Evolutionary conservation across 2,329 filamentous ascomycete genomes (phyloP), one percentile per base, ranked within the genome.

Genomic region (Dactylellina sp.): DNA sequence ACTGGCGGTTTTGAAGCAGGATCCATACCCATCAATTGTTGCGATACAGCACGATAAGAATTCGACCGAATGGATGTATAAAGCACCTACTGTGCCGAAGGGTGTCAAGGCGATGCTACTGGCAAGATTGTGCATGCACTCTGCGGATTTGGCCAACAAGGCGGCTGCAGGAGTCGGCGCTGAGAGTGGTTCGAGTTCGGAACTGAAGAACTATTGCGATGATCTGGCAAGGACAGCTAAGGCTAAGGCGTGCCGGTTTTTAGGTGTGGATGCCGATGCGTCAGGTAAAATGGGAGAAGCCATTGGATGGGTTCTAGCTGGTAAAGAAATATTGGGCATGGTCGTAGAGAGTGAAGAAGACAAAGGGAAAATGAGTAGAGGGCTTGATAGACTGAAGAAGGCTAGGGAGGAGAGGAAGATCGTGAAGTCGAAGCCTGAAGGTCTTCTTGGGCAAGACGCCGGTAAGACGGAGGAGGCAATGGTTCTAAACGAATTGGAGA

Each of bases 1-100:
- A 0, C 86, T 97, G 0, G 92, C 92, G 0, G 92, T 98, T 0
- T 81, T 96, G 55, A 98, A 98, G 78, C 94, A 98, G 79, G 95
- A 99, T 79, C 93, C 94, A 0, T 98, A 97, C 79, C 90, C 94
- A 0, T 89, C 90, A 1, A 87, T 89, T 5, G 89, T 96, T 1
- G 88, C 92, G 0, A 91, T 96, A 78, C 88, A 89, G 65, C 86
- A 93, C 52, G 96, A 96, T 79, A 87, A 89, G 60, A 88, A 89
- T 77, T 92, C 93, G 80, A 92, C 87, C 75, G 94, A 98, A 77
- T 99, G 94, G 94, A 98, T 98, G 93, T 96, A 95, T 81, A 92
- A 91, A 78, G 87, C 92, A 0, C 92, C 94, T 0, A 88, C 56
- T 91, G 97, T 53, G 91, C 93, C 28, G 93, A 94, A 68, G 16